Evolutionary conservation across 1,284 basidiomycete genomes (phyloP), one percentile per base, ranked within the genome.

Genomic region (Heliocybe sulcata): DNA sequence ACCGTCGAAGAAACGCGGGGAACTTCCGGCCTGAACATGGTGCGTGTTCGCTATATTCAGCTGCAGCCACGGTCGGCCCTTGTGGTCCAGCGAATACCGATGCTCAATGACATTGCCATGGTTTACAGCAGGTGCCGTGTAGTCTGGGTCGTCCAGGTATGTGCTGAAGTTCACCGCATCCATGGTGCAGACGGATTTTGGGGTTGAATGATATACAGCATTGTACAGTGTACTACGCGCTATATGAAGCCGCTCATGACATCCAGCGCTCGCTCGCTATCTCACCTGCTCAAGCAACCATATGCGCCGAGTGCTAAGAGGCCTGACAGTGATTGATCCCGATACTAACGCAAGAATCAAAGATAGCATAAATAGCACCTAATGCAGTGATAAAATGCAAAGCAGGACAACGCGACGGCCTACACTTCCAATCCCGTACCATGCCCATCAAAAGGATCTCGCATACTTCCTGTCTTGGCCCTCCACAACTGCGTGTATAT

Each of bases 391-490:
- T 42, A 6, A n/a, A 9, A 42, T n/a, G 12, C 16, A 6, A 20
- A 6, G 4, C 8, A 42, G 16, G 38, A 20, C 19, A 42, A 16
- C 19, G 38, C 38, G 4, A 3, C 19, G 8, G 16, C 85, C 83
- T 25, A 71, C 73, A 29, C 74, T 75, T 51, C 63, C 68, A 2
- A 75, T 73, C 53, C 78, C 76, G 63, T 16, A 42, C 85, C 83
- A 48, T 80, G 69, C 54, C 83, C 82, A 60, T 82, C 81, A 64
- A 89, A 89, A 3, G 86, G 86, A 65, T 89, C 87, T 58, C 85
- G 73, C 69, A 83, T 80, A 61, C 85, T 88, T 16, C 85, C 84
- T 11, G 83, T 88, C 64, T 81, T 81, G 11, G 76, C 70, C 19
- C 85, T 77, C 85, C 85, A 89, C 8, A 88, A 70, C 62, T 83